Conservation (phyloP, 1,139 yeast genomes). For the Scheffersomyces insectosa region DNA sequence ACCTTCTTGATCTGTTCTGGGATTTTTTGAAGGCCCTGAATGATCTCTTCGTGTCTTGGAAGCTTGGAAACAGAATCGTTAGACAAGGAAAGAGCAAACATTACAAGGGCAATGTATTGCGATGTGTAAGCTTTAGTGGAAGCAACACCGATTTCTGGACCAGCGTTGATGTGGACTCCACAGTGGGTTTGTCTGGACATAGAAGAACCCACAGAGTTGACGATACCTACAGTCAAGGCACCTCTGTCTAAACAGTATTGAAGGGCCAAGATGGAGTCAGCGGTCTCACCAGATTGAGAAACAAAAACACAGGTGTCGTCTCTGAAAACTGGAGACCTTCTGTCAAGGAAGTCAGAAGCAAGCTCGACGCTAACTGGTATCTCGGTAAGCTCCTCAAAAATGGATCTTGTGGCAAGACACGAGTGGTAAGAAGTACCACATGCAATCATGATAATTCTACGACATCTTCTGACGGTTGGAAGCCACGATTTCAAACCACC, state of each 20-base stretch:
- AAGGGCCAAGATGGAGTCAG: constrained; percentile 95
- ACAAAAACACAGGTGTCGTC: constrained; percentile 98
- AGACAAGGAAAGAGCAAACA: constrained; percentile 92
- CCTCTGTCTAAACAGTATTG: constrained; percentile 97
- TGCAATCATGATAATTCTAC: constrained; percentile 97
- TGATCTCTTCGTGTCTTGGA: constrained; percentile 80
- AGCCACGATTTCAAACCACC: constrained; percentile 90
- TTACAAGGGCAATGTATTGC: constrained; percentile 93
- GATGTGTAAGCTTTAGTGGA: constrained; percentile 99
- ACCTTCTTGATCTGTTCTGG: constrained; percentile 86
- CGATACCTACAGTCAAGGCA: constrained; percentile 96
- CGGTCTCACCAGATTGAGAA: constrained; percentile 98
- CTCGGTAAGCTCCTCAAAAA: constrained; percentile 95
- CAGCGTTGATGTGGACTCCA: constrained; percentile 99
- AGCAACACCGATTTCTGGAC: constrained; percentile 99
- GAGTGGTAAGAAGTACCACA: constrained; percentile 99
- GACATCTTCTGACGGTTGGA: constrained; percentile 88
- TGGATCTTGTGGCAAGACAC: constrained; percentile 93
- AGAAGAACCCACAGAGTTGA: constrained; percentile 89
- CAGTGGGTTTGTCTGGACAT: constrained; percentile 96
- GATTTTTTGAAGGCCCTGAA: constrained; percentile 79
- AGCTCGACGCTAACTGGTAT: constrained; percentile 95
- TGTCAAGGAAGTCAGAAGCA: constrained; percentile 96
- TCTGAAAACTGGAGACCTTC: constrained; percentile 94
- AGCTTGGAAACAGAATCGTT: constrained; percentile 83